Base-by-base conservation (phyloP, 495 filamentous ascomycete species). In the Penicillium silybi region DNA sequence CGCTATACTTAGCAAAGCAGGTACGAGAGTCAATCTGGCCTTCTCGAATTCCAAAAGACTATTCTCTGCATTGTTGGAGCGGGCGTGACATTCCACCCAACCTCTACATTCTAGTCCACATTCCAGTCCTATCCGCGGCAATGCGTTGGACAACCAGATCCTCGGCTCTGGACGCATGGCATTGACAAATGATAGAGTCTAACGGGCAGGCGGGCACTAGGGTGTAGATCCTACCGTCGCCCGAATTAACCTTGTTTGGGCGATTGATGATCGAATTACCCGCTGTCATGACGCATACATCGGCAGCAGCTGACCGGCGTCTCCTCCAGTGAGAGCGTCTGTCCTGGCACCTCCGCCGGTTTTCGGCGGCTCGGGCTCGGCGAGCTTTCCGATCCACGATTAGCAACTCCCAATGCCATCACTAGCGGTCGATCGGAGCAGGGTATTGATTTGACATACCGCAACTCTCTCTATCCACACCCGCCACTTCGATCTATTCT, bases 231-330 rank as follows among this genome's bases (percentile, higher is more conserved):
- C 48, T 53, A 53, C 53, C 47, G 45, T 59, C 54, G 49, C 48
- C 49, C 45, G 39, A 50, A 49, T 39, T 34, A 48, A 54, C 50
- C 56, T 47, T 51, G 34, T 45, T 48, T 42, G 27, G 41, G 35
- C 20, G 42, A 27, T 44, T 40, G 55, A 59, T 59, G 50, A 59
- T 58, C 46, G 53, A 48, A 53, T 39, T 46, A 47, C 38, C 45
- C n/a, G 41, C 29, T 50, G 49, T 63, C 57, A 73, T 73, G 68
- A 72, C 67, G 65, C 59, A 59, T 71, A 73, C 63, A 71, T 53
- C 67, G 38, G 10, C 23, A 39, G 52, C 25, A 51, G 43, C 38
- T 35, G 44, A 56, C 34, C 35, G 23, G 1, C n/a, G 8, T 41
- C 6, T 39, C 32, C 54, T 27, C 25, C 37, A 41, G 27, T 26